Percentiles rank a stretch among this genome's conserved stretches.
Evolutionary conservation across 148 eudicot species (phyloP).

Genomic region (Vaccinium corymbosum): DNA sequence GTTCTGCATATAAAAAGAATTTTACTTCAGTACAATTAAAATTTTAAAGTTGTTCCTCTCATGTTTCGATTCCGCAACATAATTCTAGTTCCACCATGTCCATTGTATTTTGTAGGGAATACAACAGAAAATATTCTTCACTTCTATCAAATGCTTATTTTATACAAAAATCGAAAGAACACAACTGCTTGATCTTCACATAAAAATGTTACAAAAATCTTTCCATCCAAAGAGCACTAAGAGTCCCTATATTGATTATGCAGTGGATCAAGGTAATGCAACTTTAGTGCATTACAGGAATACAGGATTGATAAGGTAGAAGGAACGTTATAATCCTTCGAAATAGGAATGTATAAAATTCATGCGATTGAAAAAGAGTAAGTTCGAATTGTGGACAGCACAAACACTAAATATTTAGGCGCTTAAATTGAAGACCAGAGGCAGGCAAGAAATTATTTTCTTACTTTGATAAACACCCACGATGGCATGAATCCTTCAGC

Average conservation of each 20-base stretch:
- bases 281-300: not conserved
- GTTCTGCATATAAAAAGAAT: conserved; percentile 59
- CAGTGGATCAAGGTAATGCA: not conserved
- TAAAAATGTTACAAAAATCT: not conserved
- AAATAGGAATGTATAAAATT: not conserved
- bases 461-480: conserved; percentile 84
- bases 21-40: not conserved
- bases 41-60: not conserved
- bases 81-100: not conserved
- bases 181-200: not conserved
- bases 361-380: not conserved
- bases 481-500: conserved; percentile 93
- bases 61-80: not conserved
- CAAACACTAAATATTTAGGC: not conserved
- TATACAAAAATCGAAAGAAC: not conserved
- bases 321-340: not conserved
- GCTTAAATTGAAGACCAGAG: not conserved
- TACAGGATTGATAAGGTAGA: not conserved
- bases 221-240: not conserved
- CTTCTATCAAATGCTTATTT: not conserved
- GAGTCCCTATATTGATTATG: conserved; percentile 1
- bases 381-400: not conserved
- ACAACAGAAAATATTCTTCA: not conserved
- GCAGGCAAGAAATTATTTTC: not conserved
- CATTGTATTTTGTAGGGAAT: not conserved